A percentile compares a stretch with the other conserved stretches of the same genome.
These are phyloP conservation scores for Arctium lappa DNA, from an alignment of 129 eudicot species.

Conservation along the genomic window DNA sequence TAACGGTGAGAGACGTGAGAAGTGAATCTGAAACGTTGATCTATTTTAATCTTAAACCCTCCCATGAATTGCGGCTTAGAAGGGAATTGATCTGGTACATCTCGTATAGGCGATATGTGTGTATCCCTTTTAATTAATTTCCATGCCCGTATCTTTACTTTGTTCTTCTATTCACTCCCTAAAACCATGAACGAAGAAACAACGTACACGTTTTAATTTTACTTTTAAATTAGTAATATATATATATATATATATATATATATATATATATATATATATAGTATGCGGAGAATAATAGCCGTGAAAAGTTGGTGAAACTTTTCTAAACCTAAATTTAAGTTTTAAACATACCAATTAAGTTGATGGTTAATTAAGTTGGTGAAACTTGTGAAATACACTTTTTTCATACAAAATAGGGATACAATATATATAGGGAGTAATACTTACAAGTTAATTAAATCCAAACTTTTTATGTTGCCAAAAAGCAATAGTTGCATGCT, in stretches of 20 bases:
- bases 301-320: conserved; percentile 16
- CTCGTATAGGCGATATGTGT: too few species aligned
- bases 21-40: too few species aligned
- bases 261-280: not conserved
- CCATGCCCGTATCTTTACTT: not conserved
- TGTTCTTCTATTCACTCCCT: not conserved
- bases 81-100: too few species aligned
- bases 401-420: not conserved
- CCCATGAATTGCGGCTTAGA: too few species aligned
- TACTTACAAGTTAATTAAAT: too few species aligned
- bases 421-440: too few species aligned
- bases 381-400: not conserved
- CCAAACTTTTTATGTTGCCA: too few species aligned
- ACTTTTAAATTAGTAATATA: not conserved
- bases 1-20: too few species aligned
- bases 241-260: too few species aligned
- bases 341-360: not conserved
- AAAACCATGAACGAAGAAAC: not conserved
- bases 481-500: too few species aligned
- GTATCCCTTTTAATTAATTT: too few species aligned
- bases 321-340: not conserved
- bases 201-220: not conserved
- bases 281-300: conserved; percentile 23
- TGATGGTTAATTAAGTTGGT: not conserved
- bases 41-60: too few species aligned